Evolutionary conservation across 73 alveolate genomes (phyloP), one percentile per base, ranked within the genome.

Genomic region (Paraurostyla sp.): DNA sequence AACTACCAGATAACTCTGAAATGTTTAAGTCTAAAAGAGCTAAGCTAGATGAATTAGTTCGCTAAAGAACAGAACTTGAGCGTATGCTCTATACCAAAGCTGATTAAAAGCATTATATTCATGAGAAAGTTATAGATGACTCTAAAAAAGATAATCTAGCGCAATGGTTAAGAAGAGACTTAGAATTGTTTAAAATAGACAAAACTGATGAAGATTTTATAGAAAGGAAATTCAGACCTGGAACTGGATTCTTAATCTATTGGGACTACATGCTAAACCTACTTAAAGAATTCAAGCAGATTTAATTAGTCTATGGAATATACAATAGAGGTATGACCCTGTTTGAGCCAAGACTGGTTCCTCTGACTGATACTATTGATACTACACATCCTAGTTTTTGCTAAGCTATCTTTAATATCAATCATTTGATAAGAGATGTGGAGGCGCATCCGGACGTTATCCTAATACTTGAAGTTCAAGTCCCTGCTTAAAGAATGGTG

Each of bases 191-290:
- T 59, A 95, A 93, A 60, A 84, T 62, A 56, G 96, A 94, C 45
- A 92, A 85, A 59, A 92, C 87, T 49, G 93, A 92, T 22, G 94
- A 89, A 32, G 86, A 73, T 36, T 65, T 65, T 65, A 38, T 65
- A 22, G 96, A 93, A 33, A 51, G 90, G 49, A 75, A 75, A 54
- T 90, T 68, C 58, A 92, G 93, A 52, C 86, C 89, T 29, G 41
- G 69, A 25, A 91, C 85, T 29, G 97, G 97, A 20, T 90, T 96
- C 78, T 62, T 94, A 9, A 89, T 96, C 27, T 92, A 92, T 54
- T 96, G 98, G 97, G 99, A 96, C 88, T 96, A 83, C 60, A 85
- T 92, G 4, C 63, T 94, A 42, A 97, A 97, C 71, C 57, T 96
- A 3, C 96, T 96, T 29, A 80, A 93, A 73, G 93, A 93, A 69